Base-by-base conservation (phyloP, 257 asterid species). In the Ehretia macrophylla region DNA sequence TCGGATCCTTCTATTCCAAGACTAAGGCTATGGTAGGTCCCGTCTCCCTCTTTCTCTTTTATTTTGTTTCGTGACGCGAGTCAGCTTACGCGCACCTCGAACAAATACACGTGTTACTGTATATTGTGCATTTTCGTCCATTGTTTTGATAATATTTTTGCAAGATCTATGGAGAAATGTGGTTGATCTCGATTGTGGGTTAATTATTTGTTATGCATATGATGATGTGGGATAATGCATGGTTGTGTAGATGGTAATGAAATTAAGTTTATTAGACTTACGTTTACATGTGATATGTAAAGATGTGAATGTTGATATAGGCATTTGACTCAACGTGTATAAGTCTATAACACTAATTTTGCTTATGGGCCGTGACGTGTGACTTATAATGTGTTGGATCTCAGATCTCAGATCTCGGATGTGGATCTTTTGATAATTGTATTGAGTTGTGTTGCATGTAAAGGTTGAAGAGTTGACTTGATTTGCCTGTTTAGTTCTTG, bases 1-100 rank as follows among this genome's bases (percentile, higher is more conserved):
- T 68, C 22, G 96, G 95, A 78, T 88, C 96, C 39, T 83, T 81
- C 53, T 88, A 88, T 69, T 88, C 96, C 74, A 85, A 88, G 88
- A 88, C 96, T 62, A 88, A 88, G 69, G 93, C 93, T 13, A 85
- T 85, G 93, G 96, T 85, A 75, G 49, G 83, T 63, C 59, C 27
- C 22, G 12, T 17, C 20, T 37, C 4, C 35, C 0, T 23, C 12
- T 3, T 59, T 14, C 8, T 21, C 12, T 45, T 16, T 0, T 46
- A 16, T 57, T 17, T 16, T 4, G 40, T 17, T 50, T 44, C 16
- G 21, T 50, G 6, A 0, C 18, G 14, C 18, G 21, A 13, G n/a
- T n/a, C n/a, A n/a, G n/a, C n/a, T n/a, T n/a, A n/a, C n/a, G n/a
- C n/a, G n/a, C n/a, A n/a, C 35, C 6, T 27, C 35, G 35, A 1